Evolutionary conservation across 306 rosid genomes (phyloP).

Genomic region (Rosa rugosa): DNA sequence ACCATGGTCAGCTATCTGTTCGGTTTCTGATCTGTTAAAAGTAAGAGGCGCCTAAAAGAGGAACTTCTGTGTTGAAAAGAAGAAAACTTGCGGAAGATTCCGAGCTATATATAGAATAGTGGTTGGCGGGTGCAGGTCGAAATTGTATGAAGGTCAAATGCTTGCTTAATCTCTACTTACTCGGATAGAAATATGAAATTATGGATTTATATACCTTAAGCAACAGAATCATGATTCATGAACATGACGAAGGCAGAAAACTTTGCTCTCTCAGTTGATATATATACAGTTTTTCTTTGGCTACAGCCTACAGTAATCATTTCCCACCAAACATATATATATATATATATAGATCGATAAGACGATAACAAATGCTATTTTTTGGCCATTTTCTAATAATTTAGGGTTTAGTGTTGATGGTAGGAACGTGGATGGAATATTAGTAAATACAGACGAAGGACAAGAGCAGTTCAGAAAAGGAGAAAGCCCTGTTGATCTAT

Average conservation of each 20-base stretch:
- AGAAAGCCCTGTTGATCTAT: background rate
- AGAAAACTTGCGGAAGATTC: background rate
- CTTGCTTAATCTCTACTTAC: conserved; percentile 13
- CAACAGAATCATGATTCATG: background rate
- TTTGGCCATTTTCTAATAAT: background rate
- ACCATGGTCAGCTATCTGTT: conserved; percentile 28
- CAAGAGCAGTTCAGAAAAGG: background rate
- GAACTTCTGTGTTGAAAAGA: background rate
- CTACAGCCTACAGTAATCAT: background rate
- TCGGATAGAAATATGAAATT: background rate
- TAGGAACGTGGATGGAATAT: background rate
- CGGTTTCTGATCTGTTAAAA: background rate
- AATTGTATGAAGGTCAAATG: background rate
- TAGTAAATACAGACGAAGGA: background rate
- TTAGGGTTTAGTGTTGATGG: background rate
- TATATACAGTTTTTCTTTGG: background rate
- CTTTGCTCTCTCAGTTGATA: background rate
- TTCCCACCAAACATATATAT: background rate
- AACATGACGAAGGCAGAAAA: background rate
- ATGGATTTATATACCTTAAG: background rate
- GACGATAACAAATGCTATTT: background rate
- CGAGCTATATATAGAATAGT: conserved; percentile 5
- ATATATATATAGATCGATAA: no score
- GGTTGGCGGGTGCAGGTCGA: conserved; percentile 22
- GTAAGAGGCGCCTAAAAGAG: background rate